Percentiles rank a stretch among this genome's conserved stretches.
Conservation (phyloP, 257 asterid species). For the Linaria vulgaris region DNA sequence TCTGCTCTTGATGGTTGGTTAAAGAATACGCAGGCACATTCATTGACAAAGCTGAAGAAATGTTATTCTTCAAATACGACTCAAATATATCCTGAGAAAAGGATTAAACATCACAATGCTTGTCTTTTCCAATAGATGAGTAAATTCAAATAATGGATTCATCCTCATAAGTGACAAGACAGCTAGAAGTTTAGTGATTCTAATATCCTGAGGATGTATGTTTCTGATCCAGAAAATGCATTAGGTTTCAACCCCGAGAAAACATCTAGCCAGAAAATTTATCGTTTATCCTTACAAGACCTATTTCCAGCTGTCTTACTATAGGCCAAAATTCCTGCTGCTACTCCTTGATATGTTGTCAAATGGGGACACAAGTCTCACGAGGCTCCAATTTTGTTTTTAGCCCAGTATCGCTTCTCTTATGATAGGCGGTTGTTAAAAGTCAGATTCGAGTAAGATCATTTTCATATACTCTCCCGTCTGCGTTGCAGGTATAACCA, state of each 20-base stretch:
- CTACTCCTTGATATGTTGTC: background rate
- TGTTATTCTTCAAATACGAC: conserved; percentile 50
- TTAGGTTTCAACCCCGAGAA: too few species aligned
- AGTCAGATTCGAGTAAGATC: conserved; percentile 9
- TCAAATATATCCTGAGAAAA: conserved; percentile 58
- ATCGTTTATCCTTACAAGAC: background rate
- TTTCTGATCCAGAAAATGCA: too few species aligned
- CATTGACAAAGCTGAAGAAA: conserved; percentile 55
- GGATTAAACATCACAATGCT: too few species aligned
- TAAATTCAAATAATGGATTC: too few species aligned
- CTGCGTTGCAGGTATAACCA: background rate
- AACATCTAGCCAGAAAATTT: background rate
- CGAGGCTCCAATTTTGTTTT: background rate
- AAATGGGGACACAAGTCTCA: background rate
- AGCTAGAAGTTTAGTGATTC: too few species aligned
- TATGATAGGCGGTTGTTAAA: conserved; percentile 1
- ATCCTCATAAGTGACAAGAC: background rate
- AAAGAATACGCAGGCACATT: conserved; percentile 55
- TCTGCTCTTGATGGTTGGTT: conserved; percentile 45
- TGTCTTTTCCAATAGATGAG: too few species aligned
- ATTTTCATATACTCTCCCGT: background rate
- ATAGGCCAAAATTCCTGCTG: background rate
- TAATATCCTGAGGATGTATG: too few species aligned
- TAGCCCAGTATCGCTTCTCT: too few species aligned
- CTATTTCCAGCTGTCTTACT: background rate